Evolutionary conservation across 108 stramenopile species (phyloP).

Genomic region (Stephanodiscus minutulus): DNA sequence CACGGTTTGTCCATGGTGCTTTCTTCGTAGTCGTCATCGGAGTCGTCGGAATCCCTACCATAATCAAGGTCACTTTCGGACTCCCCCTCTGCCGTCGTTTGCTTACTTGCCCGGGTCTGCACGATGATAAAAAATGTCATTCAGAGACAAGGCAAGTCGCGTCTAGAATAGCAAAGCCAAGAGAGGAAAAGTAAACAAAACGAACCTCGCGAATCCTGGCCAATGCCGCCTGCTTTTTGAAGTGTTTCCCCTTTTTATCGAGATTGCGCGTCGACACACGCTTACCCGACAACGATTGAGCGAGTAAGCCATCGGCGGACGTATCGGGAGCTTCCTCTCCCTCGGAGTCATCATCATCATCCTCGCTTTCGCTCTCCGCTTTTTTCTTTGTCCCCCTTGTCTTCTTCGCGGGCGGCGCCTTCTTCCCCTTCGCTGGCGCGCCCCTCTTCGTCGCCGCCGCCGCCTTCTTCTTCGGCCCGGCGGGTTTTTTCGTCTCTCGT

Average conservation of each 20-base stretch:
- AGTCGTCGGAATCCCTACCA: constrained; percentile 79
- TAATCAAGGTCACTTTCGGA: constrained; percentile 74
- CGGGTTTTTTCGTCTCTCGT: constrained; percentile 36
- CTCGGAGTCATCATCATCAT: constrained; percentile 45
- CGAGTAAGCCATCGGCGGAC: constrained; percentile 63
- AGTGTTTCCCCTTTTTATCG: constrained; percentile 74
- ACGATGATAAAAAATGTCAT: constrained; percentile 1
- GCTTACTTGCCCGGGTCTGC: constrained; percentile 58
- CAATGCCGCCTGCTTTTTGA: constrained; percentile 76
- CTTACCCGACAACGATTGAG: constrained; percentile 56
- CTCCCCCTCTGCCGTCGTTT: constrained; percentile 53
- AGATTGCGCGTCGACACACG: constrained; percentile 72
- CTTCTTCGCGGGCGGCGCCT: constrained; percentile 52
- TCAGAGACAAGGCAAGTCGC: not conserved
- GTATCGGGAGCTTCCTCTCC: constrained; percentile 50
- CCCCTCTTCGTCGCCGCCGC: constrained; percentile 26
- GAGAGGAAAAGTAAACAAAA: constrained; percentile 3
- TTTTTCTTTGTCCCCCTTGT: constrained; percentile 48
- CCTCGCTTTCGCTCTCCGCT: constrained; percentile 23
- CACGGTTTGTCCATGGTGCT: constrained; percentile 62
- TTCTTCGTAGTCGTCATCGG: constrained; percentile 76
- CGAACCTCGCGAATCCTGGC: constrained; percentile 74
- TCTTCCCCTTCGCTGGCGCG: constrained; percentile 26
- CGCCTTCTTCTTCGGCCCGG: constrained; percentile 55
- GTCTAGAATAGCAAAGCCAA: not conserved